These are phyloP conservation scores for Penicillium simplicissimum DNA, from an alignment of 495 filamentous ascomycete genomes.

Conservation along the genomic window DNA sequence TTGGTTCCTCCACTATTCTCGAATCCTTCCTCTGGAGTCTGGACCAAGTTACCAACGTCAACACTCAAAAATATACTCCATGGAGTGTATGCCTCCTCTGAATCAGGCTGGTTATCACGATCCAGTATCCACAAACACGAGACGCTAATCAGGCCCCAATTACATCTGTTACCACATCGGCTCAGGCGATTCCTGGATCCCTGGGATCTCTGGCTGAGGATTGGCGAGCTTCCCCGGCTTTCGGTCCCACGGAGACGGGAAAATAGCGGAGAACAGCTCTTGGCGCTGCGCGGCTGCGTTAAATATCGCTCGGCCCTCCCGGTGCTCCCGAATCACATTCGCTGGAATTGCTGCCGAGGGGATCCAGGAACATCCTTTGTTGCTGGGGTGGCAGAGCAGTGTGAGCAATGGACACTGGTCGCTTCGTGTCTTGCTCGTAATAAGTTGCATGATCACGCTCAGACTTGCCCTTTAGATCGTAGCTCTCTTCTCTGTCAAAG, in stretches of 20 bases:
- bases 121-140: conserved; percentile 16
- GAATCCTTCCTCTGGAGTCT: too few species aligned
- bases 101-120: not conserved
- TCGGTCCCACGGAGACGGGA: conserved; percentile 13
- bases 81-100: not conserved
- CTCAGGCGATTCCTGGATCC: not conserved
- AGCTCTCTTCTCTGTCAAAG: not conserved
- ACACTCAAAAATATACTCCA: too few species aligned
- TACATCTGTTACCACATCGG: not conserved
- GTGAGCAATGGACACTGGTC: not conserved
- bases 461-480: not conserved
- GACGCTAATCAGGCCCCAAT: not conserved
- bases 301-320: not conserved
- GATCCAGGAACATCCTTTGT: not conserved
- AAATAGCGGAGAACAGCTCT: conserved; percentile 14
- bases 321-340: not conserved
- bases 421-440: not conserved
- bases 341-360: not conserved
- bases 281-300: not conserved
- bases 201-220: not conserved
- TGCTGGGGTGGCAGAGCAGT: not conserved
- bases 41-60: too few species aligned
- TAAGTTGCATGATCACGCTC: not conserved
- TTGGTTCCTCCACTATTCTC: not conserved
- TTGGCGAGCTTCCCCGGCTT: conserved; percentile 12